Base-by-base conservation (phyloP, 73 alveolate genomes). In the Paramecium caudatum region DNA sequence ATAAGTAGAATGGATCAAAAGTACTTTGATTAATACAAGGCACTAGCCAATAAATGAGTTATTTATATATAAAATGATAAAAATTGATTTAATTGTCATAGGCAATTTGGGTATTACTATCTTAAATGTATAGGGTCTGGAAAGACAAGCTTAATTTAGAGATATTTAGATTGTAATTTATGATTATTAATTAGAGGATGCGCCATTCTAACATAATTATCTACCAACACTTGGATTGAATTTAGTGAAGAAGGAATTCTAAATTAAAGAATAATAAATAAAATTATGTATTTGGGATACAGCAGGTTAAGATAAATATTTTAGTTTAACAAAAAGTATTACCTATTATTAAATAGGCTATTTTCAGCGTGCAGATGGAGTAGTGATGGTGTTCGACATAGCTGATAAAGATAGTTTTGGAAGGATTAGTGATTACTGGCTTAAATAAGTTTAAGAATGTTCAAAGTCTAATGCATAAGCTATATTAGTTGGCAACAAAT, bases 281-380 rank as follows among this genome's bases (percentile, higher is more conserved):
- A 74, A 74, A 27, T 19, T 74, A 41, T 74, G 88, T 25, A 37
- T 74, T 21, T 74, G 88, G 88, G 88, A 74, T 45, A 74, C 88
- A 41, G 88, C 88, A 34, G 88, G 88, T 21, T 74, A 74, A 15
- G 88, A 74, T 19, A 74, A 74, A 74, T 74, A 41, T 74, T 74
- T 74, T 43, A 74, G 88, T 74, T 43, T 74, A 7, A 74, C 88
- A 74, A 74, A 74, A 43, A 74, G 88, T 74, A 74, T 16, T 63
- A 47, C 19, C 13, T 41, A 74, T 43, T 9, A 12, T 21, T 21
- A 15, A 13, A 1, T 13, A 74, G 88, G 47, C 21, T 74, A 74
- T 74, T 74, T 74, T 74, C 32, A 74, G 43, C 17, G 15, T 39
- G 88, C 88, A n/a, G 88, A 74, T 43, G 88, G 88, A 74, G 88